A percentile compares a stretch with the other conserved stretches of the same genome.
Evolutionary conservation across 2,329 filamentous ascomycete species (phyloP).

Genomic region (Curvularia lunata): DNA sequence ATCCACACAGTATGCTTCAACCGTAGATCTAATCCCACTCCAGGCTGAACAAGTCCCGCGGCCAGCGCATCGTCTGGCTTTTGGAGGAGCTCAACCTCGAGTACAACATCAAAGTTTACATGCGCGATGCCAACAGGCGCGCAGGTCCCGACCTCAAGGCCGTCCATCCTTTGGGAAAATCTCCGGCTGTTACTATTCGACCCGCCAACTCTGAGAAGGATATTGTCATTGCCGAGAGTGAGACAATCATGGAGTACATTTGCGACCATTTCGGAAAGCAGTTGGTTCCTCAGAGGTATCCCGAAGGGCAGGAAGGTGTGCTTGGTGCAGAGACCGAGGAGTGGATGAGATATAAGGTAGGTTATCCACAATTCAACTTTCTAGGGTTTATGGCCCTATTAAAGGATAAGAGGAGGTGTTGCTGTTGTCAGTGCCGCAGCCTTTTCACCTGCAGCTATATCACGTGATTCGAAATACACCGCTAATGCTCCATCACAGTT

Average conservation of each 20-base stretch:
- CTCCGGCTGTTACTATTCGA: constrained; percentile 75
- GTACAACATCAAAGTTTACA: constrained; percentile 82
- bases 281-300: constrained; percentile 60
- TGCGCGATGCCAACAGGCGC: constrained; percentile 67
- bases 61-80: constrained; percentile 84
- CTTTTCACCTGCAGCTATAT: not conserved
- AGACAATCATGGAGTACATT: constrained; percentile 81
- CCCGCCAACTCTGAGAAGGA: constrained; percentile 55
- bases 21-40: not conserved
- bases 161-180: constrained; percentile 86
- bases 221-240: constrained; percentile 79
- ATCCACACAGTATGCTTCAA: not conserved
- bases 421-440: not conserved
- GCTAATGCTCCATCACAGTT: constrained; percentile 47
- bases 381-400: not conserved
- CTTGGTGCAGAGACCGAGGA: constrained; percentile 65
- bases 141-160: constrained; percentile 78
- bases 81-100: constrained; percentile 80
- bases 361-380: constrained; percentile 1
- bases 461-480: not conserved
- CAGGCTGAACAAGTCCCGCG: constrained; percentile 83
- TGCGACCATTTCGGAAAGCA: constrained; percentile 67
- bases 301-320: constrained; percentile 60
- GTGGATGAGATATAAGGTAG: constrained; percentile 63
- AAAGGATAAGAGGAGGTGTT: not conserved